phyloP scores from a whole-genome alignment of 192 early-diverging fungal genomes.

The Coemansia sp. region DNA sequence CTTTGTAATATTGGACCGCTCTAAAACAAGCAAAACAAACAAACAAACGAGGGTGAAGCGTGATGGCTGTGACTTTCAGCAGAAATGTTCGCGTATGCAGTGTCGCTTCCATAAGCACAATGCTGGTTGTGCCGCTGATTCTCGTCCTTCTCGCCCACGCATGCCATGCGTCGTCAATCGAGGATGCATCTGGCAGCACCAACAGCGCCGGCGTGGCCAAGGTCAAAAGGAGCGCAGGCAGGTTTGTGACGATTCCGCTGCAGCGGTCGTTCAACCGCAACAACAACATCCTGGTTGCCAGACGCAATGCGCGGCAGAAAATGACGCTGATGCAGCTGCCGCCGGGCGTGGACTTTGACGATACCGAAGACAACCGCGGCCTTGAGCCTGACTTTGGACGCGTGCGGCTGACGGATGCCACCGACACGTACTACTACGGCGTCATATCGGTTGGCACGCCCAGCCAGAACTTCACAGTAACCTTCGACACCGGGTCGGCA shows the following conservation, averaged over 20 bases:
- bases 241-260: conserved; percentile 38
- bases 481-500: conserved; percentile 74
- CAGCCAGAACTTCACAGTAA: conserved; percentile 63
- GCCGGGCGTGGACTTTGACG: conserved; percentile 46
- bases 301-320: conserved; percentile 28
- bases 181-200: background rate
- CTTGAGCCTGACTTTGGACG: conserved; percentile 53
- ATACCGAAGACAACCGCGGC: conserved; percentile 35
- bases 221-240: background rate
- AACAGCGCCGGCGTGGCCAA: background rate
- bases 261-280: conserved; percentile 54
- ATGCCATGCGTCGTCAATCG: conserved; percentile 9
- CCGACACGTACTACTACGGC: conserved; percentile 60
- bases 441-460: conserved; percentile 67
- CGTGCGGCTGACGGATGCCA: conserved; percentile 49
- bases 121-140: conserved; percentile 15
- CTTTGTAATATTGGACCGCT: background rate
- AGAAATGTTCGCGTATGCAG: background rate
- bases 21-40: background rate
- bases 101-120: background rate
- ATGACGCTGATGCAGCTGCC: conserved; percentile 40
- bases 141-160: conserved; percentile 13
- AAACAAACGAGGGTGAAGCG: too few species aligned
- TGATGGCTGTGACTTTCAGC: conserved; percentile 14
- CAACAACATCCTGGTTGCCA: conserved; percentile 51